Evolutionary conservation across 805 yeast species (phyloP).

Genomic region (Yamadazyma akitaensis): DNA sequence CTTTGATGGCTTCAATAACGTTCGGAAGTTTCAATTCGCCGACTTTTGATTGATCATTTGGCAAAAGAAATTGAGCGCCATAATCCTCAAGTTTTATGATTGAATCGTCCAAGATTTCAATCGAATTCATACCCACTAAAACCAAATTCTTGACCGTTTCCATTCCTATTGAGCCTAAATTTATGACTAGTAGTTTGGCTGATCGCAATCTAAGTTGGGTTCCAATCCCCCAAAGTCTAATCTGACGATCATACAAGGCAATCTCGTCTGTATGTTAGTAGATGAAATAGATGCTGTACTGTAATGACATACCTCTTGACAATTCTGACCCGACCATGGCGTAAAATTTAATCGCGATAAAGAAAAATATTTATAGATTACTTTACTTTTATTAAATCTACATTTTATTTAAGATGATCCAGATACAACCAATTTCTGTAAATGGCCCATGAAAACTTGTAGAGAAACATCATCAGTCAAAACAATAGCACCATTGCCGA

Average conservation of each 20-base stretch:
- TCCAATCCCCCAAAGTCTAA: slow-evolving; percentile 92
- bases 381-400: not conserved
- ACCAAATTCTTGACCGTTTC: slow-evolving; percentile 83
- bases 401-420: slow-evolving; percentile 11
- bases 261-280: slow-evolving; percentile 57
- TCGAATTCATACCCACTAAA: slow-evolving; percentile 80
- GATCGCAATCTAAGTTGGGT: slow-evolving; percentile 78
- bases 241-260: slow-evolving; percentile 91
- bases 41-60: slow-evolving; percentile 46
- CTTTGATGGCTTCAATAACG: slow-evolving; percentile 54
- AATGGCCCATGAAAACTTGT: slow-evolving; percentile 55
- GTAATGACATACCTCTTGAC: slow-evolving; percentile 14
- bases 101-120: slow-evolving; percentile 65
- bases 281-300: not conserved
- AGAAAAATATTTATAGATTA: not conserved
- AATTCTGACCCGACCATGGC: slow-evolving; percentile 5
- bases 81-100: slow-evolving; percentile 58
- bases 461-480: slow-evolving; percentile 61
- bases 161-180: slow-evolving; percentile 72
- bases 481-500: slow-evolving; percentile 30
- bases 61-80: slow-evolving; percentile 71
- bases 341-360: not conserved
- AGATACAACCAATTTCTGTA: slow-evolving; percentile 35
- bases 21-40: slow-evolving; percentile 57
- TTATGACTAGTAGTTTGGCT: slow-evolving; percentile 66